Evolutionary conservation across 2,329 filamentous ascomycete genomes (phyloP), one percentile per base, ranked within the genome.

Genomic region (Escovopsis weberi): DNA sequence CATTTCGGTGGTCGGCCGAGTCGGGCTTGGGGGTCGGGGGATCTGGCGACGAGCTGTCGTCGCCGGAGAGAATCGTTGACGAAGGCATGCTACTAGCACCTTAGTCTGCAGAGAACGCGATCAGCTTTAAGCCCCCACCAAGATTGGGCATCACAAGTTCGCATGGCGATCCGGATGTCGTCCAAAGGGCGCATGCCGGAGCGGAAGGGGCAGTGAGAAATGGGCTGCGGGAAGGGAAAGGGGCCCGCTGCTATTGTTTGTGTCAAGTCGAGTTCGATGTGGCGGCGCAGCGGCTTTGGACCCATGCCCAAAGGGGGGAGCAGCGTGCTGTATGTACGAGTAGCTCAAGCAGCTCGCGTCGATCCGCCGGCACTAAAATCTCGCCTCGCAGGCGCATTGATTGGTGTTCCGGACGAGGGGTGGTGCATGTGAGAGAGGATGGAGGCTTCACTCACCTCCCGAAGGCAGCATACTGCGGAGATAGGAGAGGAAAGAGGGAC

Each of bases 21-120:
- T 35, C 36, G 36, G 43, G 40, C 33, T 41, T 37, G 12, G 51
- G 39, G 2, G 45, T 45, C 26, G 45, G 37, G 28, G 43, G 43
- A 30, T 47, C 42, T 18, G 41, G 42, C 39, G 47, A 49, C 44
- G 41, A 42, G 42, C 48, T 39, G 42, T 50, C 43, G 45, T 53
- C 49, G 45, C 47, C 47, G 38, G 44, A 35, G 34, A 39, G 37
- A 34, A 42, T 41, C 47, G 26, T 48, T 44, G 50, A 44, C 35
- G 43, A 41, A 39, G 52, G 50, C 52, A 54, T 54, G 28, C 28
- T 30, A 30, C 28, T 15, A 44, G 44, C 50, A 46, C 43, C 32
- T 47, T 41, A 43, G 42, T 45, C 48, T 51, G 41, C 11, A 15
- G 15, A 9, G 38, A 30, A 33, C 36, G 37, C 37, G 41, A 34